Base-by-base conservation (phyloP, 495 filamentous ascomycete species). In the Hypoxylon intermedium region DNA sequence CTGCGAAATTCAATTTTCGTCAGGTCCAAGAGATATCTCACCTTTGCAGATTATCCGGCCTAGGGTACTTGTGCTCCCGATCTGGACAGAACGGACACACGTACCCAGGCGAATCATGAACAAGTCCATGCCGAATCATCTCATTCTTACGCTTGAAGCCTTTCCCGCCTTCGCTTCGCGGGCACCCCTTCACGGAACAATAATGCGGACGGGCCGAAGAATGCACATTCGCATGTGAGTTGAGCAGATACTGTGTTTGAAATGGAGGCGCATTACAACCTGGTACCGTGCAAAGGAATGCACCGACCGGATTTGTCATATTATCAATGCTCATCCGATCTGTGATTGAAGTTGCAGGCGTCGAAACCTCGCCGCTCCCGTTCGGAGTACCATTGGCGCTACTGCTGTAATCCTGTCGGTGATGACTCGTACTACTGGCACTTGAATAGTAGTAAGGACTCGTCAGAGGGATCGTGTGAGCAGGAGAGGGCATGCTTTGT, bases 91-190 rank as follows among this genome's bases (percentile, higher is more conserved):
- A 98, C 1, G 94, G 94, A 74, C 95, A 98, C 28, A 97, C 87
- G 72, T 98, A 98, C 59, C 95, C 94, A 9, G 94, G 94, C 6
- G 92, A 96, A 53, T 92, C 87, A 67, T 98, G 94, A 1, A 98
- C 94, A 1, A 98, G 81, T 3, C 93, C 93, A 76, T 98, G 94
- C 15, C 94, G 83, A 57, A 98, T 97, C 95, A 98, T 98, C 76
- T 98, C 95, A 65, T 98, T 98, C 74, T 98, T 98, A 34, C 95
- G 85, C 73, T 98, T 98, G 80, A 98, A 98, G 0, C 95, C 94
- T 73, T 91, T 96, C 12, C 94, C 94, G 11, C 89, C 89, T 59
- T 90, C 83, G 5, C 84, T 86, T 26, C 94, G 85, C 16, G 89
- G 77, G 72, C 94, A 98, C 1, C 83, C 87, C 23, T 83, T 80